Conservation (phyloP, 2,329 filamentous ascomycete species). For the Orbilia oligospora region DNA sequence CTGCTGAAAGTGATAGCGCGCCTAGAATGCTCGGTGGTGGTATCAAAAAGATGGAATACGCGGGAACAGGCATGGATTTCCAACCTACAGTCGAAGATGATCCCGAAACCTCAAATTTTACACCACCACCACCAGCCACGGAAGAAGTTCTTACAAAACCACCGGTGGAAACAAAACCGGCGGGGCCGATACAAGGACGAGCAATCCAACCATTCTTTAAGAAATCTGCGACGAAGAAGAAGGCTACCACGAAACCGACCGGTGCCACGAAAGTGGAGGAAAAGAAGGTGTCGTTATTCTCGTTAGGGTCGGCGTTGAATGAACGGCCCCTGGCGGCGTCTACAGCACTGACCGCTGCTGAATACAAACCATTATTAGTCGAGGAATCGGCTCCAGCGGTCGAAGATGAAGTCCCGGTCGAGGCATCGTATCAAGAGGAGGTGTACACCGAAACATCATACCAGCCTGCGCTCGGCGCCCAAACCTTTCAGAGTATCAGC, state of each 20-base stretch:
- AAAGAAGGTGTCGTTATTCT: conserved; percentile 58
- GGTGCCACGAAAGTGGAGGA: conserved; percentile 18
- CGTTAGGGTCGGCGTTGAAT: conserved; percentile 45
- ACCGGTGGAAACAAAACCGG: conserved; percentile 31
- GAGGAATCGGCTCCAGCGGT: conserved; percentile 51
- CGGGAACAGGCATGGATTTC: conserved; percentile 55
- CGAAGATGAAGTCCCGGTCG: conserved; percentile 22
- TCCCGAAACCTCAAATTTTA: not conserved
- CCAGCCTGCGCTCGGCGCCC: conserved; percentile 58
- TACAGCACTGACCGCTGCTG: conserved; percentile 27
- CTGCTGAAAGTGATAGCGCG: not conserved
- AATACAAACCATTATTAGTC: conserved; percentile 64
- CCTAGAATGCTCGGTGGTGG: conserved; percentile 49
- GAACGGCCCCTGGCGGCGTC: conserved; percentile 29
- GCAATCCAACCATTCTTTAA: conserved; percentile 56
- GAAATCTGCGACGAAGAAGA: conserved; percentile 38
- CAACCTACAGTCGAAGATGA: conserved; percentile 47
- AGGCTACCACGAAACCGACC: conserved; percentile 12
- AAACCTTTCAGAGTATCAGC: conserved; percentile 73
- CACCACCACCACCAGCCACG: not conserved
- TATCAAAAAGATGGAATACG: conserved; percentile 56
- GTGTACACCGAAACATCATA: conserved; percentile 3
- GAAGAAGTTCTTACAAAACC: conserved; percentile 2
- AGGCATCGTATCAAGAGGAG: conserved; percentile 18
- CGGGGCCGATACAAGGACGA: conserved; percentile 44